These are phyloP conservation scores for Naganishia sp. DNA, from an alignment of 1,284 basidiomycete genomes.

Conservation along the genomic window DNA sequence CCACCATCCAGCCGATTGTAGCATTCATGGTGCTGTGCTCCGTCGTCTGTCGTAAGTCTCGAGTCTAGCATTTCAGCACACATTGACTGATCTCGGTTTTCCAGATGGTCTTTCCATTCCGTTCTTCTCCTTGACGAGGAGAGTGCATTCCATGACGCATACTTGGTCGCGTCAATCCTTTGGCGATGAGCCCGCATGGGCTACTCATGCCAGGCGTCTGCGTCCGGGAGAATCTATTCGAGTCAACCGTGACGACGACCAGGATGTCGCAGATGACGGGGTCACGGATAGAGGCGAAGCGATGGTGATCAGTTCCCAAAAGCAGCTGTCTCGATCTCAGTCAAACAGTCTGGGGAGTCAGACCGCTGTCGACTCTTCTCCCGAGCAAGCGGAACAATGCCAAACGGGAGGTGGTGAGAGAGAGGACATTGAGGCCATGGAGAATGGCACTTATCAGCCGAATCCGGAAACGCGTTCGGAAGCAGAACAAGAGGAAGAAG, in stretches of 20 bases:
- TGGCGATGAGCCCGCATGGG: constrained; percentile 67
- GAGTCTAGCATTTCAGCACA: background rate
- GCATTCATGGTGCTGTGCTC: constrained; percentile 88
- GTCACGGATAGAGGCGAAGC: constrained; percentile 34
- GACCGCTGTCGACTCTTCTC: constrained; percentile 4
- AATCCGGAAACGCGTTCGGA: constrained; percentile 47
- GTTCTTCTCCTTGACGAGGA: constrained; percentile 82
- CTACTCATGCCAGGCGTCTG: constrained; percentile 70
- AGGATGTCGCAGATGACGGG: constrained; percentile 40
- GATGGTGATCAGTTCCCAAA: constrained; percentile 30
- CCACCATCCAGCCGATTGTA: constrained; percentile 82
- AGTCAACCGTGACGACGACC: constrained; percentile 72
- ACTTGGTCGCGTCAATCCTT: constrained; percentile 75
- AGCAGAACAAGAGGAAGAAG: constrained; percentile 43
- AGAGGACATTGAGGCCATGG: constrained; percentile 36
- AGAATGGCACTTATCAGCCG: constrained; percentile 30
- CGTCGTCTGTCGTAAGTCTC: constrained; percentile 69
- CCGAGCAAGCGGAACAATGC: constrained; percentile 8
- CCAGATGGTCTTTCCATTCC: constrained; percentile 88
- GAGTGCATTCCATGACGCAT: constrained; percentile 82
- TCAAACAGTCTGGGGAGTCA: constrained; percentile 20
- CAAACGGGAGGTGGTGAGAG: constrained; percentile 41
- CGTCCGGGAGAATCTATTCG: constrained; percentile 68
- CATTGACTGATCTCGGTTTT: background rate
- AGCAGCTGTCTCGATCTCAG: constrained; percentile 34